Base-by-base conservation (phyloP, 108 stramenopile genomes). In the Craspedostauros australis region DNA sequence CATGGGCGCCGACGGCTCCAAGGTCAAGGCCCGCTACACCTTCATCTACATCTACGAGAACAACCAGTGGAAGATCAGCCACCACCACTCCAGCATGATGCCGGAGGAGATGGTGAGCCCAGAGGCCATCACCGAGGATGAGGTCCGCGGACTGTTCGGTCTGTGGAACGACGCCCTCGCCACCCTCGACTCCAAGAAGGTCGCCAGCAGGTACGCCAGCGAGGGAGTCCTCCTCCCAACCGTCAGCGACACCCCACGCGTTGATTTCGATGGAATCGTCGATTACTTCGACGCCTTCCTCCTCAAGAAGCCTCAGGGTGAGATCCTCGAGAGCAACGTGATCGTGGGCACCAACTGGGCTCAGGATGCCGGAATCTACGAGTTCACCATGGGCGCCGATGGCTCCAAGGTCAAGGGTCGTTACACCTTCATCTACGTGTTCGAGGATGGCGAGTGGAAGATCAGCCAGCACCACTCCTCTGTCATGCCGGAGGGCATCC, bases 111-210 rank as follows among this genome's bases (percentile, higher is more conserved):
- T 51, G n/a, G n/a, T n/a, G 14, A 44, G n/a, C 8, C 43, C 7
- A 44, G 15, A 8, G 18, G 9, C 46, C 14, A 72, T 75, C 44
- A 68, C 65, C 3, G 66, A 72, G 37, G 57, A 53, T 7, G 68
- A 80, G 53, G 62, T 76, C 8, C 61, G 72, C 12, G 60, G 51
- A 15, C 42, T 75, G 2, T 80, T 80, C 39, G 46, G 50, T 39
- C 58, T 76, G 3, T 80, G 79, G 79, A 80, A 77, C 44, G 29
- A 70, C 41, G 76, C 80, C 3, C 50, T 81, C 4, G 79, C 74
- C 5, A 80, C 79, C 9, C 57, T 55, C 11, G 79, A 80, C 32
- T 65, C 74, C 9, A 36, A 62, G 15, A 70, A 56, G 36, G 79
- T 80, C 12, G 75, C 79, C 11, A 40, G 28, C 12, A 59, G 74